Evolutionary conservation across 1,284 basidiomycete genomes (phyloP), one percentile per base, ranked within the genome.

Genomic region (Fomitopsis betulina): DNA sequence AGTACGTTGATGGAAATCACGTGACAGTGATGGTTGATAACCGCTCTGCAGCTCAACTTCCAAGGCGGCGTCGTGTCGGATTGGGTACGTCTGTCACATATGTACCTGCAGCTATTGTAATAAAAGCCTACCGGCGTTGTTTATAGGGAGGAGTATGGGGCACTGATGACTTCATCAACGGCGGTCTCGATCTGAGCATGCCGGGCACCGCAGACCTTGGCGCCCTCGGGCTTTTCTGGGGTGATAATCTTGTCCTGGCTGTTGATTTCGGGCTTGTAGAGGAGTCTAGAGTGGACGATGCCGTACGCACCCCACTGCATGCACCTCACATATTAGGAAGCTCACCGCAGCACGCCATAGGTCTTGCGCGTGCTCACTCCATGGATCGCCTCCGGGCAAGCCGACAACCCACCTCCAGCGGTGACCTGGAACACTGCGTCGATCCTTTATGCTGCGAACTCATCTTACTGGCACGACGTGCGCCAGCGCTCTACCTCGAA

Each of bases 111-210:
- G 27, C 27, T 6, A 40, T 21, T 23, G 27, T 30, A 10, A 37
- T 13, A 6, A 23, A 23, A 13, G 17, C 8, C 30, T n/a, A 37
- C 35, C 13, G 35, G 13, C 35, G 8, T n/a, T 25, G 53, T 58
- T n/a, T 55, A 27, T 15, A 21, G 7, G 12, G 19, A 9, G 77
- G 77, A 58, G 86, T 85, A 73, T 79, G 77, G 77, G 68, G 70
- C 38, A 76, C 75, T 1, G 75, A 75, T 1, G 71, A 72, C 47
- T 67, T 68, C 5, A 71, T 58, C 50, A 72, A 60, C 66, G 73
- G 75, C 25, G 89, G 89, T 7, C 74, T 91, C n/a, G 88, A 90
- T 69, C 82, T 82, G 61, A 65, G 70, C 65, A 30, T 45, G 27
- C 54, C 27, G 19, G 49, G 49, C n/a, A 15, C 33, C 13, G 49